phyloP scores from a whole-genome alignment of 129 eudicot genomes.

The Lactuca saligna region DNA sequence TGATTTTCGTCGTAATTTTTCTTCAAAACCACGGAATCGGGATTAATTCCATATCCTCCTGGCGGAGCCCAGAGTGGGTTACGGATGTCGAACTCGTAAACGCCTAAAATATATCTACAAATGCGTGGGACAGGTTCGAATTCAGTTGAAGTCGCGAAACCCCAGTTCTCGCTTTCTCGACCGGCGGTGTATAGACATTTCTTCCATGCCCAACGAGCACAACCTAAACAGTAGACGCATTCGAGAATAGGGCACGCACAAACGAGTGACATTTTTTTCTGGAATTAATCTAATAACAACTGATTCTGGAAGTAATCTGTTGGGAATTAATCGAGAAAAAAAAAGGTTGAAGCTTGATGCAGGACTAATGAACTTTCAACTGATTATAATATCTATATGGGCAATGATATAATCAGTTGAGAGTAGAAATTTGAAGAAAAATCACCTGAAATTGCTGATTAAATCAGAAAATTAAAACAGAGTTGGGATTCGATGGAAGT shows the following conservation, averaged over 20 bases:
- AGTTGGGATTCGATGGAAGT: constrained; percentile 20
- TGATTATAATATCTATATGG: constrained; percentile 3
- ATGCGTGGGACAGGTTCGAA: constrained; percentile 82
- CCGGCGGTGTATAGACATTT: constrained; percentile 86
- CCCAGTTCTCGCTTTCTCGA: constrained; percentile 91
- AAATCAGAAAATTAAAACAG: neutral
- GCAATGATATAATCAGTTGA: constrained; percentile 13
- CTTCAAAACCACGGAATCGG: constrained; percentile 68
- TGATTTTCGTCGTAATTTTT: constrained; percentile 62
- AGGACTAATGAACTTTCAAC: constrained; percentile 5
- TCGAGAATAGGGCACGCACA: constrained; percentile 78
- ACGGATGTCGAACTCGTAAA: constrained; percentile 80
- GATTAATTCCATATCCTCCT: constrained; percentile 85
- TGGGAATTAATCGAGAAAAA: neutral
- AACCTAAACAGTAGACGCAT: constrained; percentile 86
- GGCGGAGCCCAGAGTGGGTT: constrained; percentile 90
- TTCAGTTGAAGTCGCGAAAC: constrained; percentile 66
- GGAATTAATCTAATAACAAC: constrained; percentile 19
- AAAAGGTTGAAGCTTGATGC: neutral
- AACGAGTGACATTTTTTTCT: constrained; percentile 61
- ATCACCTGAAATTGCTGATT: constrained; percentile 17
- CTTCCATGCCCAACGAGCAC: constrained; percentile 95
- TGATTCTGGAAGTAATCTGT: neutral
- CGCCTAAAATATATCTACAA: constrained; percentile 71
- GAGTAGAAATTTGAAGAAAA: neutral